Base-by-base conservation (phyloP, 441 rosid genomes). In the Dalechampia spathulata region DNA sequence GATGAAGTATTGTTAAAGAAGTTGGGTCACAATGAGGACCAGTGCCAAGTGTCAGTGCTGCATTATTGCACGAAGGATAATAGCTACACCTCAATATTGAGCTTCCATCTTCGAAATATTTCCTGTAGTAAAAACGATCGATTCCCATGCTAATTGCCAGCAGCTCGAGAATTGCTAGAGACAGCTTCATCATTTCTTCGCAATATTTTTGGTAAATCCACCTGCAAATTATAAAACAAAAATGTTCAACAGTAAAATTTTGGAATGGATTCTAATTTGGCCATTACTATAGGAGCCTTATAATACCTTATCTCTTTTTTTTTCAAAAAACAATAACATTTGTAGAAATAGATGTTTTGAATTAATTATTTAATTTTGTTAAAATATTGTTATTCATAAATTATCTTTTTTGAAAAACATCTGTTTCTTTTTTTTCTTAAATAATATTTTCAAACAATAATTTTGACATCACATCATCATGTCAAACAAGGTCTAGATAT, bases 21-120 rank as follows among this genome's bases (percentile, higher is more conserved):
- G 78, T 76, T 5, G 80, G 78, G 52, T 81, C 83, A 57, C 70
- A 60, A 57, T 81, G 86, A 3, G 82, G 77, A 6, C 82, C 84
- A 0, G 83, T 78, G 28, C 87, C 82, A n/a, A 82, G 69, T 2
- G 77, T 43, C 17, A 65, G 72, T 4, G 52, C 65, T 0, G 79
- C 63, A 42, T 75, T 58, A 34, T 62, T 46, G 51, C 83, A 82
- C 6, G 73, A 59, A 2, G 80, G 87, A 25, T 82, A 77, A 44
- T 50, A 60, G 53, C 79, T 75, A 39, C 78, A 74, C 49, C 80
- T 71, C 56, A 78, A 47, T 40, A 77, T 69, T 23, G 72, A 71
- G 47, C 39, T 13, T 15, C 66, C 63, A 1, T 75, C 73, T 56
- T 69, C 65, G 28, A 68, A 74, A 36, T 70, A 76, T 2, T 67